Evolutionary conservation across 2,329 filamentous ascomycete genomes (phyloP), one percentile per base, ranked within the genome.

Genomic region (Clonostachys solani): DNA sequence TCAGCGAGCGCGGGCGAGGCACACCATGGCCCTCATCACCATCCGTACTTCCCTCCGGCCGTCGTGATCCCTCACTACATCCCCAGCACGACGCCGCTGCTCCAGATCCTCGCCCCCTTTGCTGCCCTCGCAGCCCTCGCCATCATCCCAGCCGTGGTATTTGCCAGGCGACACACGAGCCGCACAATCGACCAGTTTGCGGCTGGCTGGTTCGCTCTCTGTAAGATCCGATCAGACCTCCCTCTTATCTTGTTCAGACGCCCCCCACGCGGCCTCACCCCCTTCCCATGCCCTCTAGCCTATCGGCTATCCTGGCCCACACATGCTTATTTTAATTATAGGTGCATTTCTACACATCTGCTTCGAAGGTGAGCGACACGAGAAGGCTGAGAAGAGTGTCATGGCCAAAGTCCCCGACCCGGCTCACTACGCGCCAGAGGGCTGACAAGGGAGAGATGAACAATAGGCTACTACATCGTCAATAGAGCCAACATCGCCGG

Each of bases 311-410:
- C 23, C 23, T 29, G 23, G 23, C 23, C 9, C 23, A 15, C 12
- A 29, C 33, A 36, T 12, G 40, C 33, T 44, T 18, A 16, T 8
- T 17, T 15, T 16, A 13, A 12, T 42, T 45, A 29, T 29, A 85
- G 81, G 80, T 55, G 83, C 81, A 3, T 81, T 77, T 54, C 73
- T 95, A 36, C 91, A 96, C 67, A 75, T 86, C 47, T 84, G 87
- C 59, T 95, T 95, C 63, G 90, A 95, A 71, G 88, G 86, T 81
- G 54, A 51, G 62, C 49, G 17, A 33, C 12, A 17, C 18, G 18
- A 12, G 17, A 44, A 33, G 42, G 19, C 23, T 29, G 17, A 12
- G 17, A 23, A 16, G n/a, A 13, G 5, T 29, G 3, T 16, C 29
- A 16, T 36, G 15, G 9, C 12, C 17, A 17, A n/a, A 12, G 23